Base-by-base conservation (phyloP, 192 early-diverging fungal species). In the Spinellus fusiger region DNA sequence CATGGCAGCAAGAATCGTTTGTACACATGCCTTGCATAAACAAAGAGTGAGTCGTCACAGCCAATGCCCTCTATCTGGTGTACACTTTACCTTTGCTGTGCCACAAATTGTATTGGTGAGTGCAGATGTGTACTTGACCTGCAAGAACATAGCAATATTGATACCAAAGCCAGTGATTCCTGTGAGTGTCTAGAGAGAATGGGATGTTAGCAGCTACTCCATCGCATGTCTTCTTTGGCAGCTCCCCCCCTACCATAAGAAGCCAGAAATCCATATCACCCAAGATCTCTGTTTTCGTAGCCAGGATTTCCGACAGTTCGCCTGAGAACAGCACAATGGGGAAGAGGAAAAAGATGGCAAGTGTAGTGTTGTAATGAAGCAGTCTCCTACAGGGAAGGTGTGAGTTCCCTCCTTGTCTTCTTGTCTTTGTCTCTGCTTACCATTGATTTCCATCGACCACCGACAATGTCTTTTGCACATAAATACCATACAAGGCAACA, bases 61-160 rank as follows among this genome's bases (percentile, higher is more conserved):
- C n/a, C n/a, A n/a, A n/a, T n/a, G n/a, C 7, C 32, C 13, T 31
- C 23, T 6, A 16, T 15, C 29, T 52, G 29, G 10, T 7, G n/a
- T 27, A 3, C 5, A 26, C 5, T 38, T 25, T 62, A 62, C 60
- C 64, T 86, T 86, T 48, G 84, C 84, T 29, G 84, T 86, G 4
- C 84, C 84, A 20, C 83, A 85, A 66, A 86, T 86, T 9, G 83
- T 86, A 59, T 81, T 86, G 5, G 84, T 86, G 58, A 86, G 65
- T 16, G 84, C 81, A 8, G 84, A 82, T 0, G 84, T 86, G 40
- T 77, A 83, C 71, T 86, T 86, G 66, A 86, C 82, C 62, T 86
- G 84, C 66, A 85, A 68, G 61, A 86, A 86, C 74, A 84, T 86
- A 68, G 84, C 78, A 51, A 82, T 85, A 51, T 86, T 86, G 66